A percentile compares a stretch with the other conserved stretches of the same genome.
These are phyloP conservation scores for Monosporascus sp. DNA, from an alignment of 2,329 filamentous ascomycete genomes.

Conservation along the genomic window DNA sequence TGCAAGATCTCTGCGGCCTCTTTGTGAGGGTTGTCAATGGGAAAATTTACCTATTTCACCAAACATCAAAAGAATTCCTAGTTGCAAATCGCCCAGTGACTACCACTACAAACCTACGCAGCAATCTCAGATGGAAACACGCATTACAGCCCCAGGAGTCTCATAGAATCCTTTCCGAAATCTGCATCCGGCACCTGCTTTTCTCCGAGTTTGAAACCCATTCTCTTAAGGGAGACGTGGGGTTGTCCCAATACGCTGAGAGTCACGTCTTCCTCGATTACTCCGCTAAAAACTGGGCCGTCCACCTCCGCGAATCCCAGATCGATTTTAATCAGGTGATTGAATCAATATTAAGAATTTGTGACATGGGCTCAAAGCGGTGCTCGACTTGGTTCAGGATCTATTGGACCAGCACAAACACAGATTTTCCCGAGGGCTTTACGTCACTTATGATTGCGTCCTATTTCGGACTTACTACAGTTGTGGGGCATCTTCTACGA, in stretches of 20 bases:
- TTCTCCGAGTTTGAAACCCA: neutral
- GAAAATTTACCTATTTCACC: slow-evolving; percentile 32
- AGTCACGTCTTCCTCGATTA: slow-evolving; percentile 5
- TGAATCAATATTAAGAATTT: neutral
- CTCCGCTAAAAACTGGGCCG: slow-evolving; percentile 5
- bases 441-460: slow-evolving; percentile 7
- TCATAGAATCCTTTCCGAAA: slow-evolving; percentile 3
- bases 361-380: neutral
- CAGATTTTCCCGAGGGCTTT: neutral
- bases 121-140: slow-evolving; percentile 3
- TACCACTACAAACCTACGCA: too few species aligned
- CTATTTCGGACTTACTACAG: slow-evolving; percentile 4
- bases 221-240: too few species aligned
- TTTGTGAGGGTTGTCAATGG: slow-evolving; percentile 30
- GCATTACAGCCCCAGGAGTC: slow-evolving; percentile 4
- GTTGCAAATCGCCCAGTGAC: slow-evolving; percentile 3
- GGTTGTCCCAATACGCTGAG: too few species aligned
- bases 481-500: neutral
- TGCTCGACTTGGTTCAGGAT: slow-evolving; percentile 1
- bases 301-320: slow-evolving; percentile 3
- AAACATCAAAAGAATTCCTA: slow-evolving; percentile 35
- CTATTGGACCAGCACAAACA: neutral
- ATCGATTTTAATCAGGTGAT: too few species aligned
- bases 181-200: slow-evolving; percentile 8
- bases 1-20: slow-evolving; percentile 29